Base-by-base conservation (phyloP, 1,139 yeast species). In the Kodamaea anthophila region DNA sequence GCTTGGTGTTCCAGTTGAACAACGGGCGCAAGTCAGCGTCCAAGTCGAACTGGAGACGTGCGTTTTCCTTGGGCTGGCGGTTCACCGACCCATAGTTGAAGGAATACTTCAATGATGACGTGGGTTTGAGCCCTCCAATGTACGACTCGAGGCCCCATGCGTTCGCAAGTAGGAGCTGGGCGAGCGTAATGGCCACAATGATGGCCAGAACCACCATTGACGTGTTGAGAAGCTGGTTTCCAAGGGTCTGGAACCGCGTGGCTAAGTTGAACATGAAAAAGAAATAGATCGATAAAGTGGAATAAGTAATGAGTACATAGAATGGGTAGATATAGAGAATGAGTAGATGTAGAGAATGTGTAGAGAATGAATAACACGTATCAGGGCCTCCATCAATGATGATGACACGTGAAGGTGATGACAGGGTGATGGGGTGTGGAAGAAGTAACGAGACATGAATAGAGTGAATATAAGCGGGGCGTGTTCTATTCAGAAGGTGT, bases 1-100 rank as follows among this genome's bases (percentile, higher is more conserved):
- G 98, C 50, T 91, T 91, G 9, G 98, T 91, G 58, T 91, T 91
- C 96, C 97, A 91, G 55, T 84, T 87, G 70, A 88, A 88, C 34
- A 91, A 65, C 1, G 87, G 77, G 1, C 82, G 53, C 43, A 91
- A 60, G 42, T 66, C 72, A 2, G 70, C 71, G 7, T 74, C 74
- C 35, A 91, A 60, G 51, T 86, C 95, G 49, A 88, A 87, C 11
- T 59, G 60, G 25, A 87, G 56, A 46, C 73, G 74, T 33, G 82
- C 70, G 51, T 87, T 87, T 47, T 91, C 96, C 58, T 85, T 88
- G 26, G 87, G 79, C 38, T 71, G 72, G 27, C 82, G 74, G 37
- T 70, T 70, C 3, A 60, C 57, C 3, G 94, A 77, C 1, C 96
- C 96, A 46, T 74, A 84, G 38, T 77, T 71, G 47, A 84, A 76